A percentile compares a stretch with the other conserved stretches of the same genome.
These are phyloP conservation scores for Thalassiosira exigua DNA, from an alignment of 352 stramenopile genomes.

Conservation along the genomic window DNA sequence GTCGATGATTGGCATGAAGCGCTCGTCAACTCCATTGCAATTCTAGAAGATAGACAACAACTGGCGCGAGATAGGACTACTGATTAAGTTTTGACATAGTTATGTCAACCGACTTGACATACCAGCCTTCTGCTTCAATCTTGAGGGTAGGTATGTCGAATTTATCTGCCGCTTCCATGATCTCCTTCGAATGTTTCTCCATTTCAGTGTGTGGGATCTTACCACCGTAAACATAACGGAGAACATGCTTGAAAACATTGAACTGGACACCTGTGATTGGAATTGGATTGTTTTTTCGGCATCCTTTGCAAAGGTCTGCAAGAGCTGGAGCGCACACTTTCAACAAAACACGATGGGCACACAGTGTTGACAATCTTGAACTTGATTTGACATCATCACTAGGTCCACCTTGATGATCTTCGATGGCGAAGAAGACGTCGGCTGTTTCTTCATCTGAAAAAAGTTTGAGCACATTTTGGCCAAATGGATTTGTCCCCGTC, in stretches of 20 bases:
- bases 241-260: constrained; percentile 3
- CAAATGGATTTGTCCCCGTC: constrained; percentile 1
- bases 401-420: too few relatives aligned
- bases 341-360: constrained; percentile 4
- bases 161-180: neutral
- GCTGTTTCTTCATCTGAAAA: neutral
- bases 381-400: too few relatives aligned
- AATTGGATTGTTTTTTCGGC: neutral
- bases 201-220: neutral
- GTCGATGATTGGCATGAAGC: too few relatives aligned
- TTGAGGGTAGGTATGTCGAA: constrained; percentile 1
- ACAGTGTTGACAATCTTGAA: neutral
- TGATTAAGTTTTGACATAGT: too few relatives aligned
- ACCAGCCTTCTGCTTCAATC: neutral
- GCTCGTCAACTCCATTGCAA: too few relatives aligned
- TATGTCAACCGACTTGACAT: neutral
- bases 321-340: neutral
- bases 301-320: neutral
- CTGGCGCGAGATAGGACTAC: too few relatives aligned
- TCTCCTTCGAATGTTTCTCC: neutral
- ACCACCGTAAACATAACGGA: constrained; percentile 1
- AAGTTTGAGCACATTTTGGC: neutral
- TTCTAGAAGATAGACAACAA: too few relatives aligned
- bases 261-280: neutral
- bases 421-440: neutral